Conservation (phyloP, 345 rosid genomes). For the Stellera chamaejasme region DNA sequence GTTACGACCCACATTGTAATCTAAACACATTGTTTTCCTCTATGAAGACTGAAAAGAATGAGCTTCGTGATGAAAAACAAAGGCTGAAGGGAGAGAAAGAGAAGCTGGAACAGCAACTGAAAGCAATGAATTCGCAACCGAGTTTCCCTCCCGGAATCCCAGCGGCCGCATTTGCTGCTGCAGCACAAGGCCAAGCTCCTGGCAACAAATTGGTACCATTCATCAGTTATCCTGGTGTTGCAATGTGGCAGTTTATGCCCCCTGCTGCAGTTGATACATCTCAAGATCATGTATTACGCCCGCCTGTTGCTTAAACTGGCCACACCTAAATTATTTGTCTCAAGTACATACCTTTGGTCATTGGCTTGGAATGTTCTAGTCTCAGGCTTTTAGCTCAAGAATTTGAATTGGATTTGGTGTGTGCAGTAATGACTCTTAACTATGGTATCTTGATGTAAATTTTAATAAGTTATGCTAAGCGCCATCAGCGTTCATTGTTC, state of each 20-base stretch:
- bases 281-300: slow-evolving; percentile 93
- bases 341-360: slow-evolving; percentile 28
- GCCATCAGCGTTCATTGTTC: too few species aligned
- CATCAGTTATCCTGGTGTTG: slow-evolving; percentile 88
- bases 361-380: slow-evolving; percentile 29
- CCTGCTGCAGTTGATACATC: slow-evolving; percentile 93
- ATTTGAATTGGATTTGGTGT: slow-evolving; percentile 40
- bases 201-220: slow-evolving; percentile 89
- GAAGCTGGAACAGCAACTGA: slow-evolving; percentile 64
- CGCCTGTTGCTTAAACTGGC: slow-evolving; percentile 68
- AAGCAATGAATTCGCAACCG: slow-evolving; percentile 53
- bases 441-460: slow-evolving; percentile 45
- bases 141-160: slow-evolving; percentile 60
- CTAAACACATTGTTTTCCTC: neutral
- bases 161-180: slow-evolving; percentile 42
- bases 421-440: slow-evolving; percentile 11
- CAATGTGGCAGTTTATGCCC: slow-evolving; percentile 99
- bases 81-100: slow-evolving; percentile 54
- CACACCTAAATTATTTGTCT: neutral
- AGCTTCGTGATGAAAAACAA: slow-evolving; percentile 70
- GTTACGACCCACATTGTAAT: neutral
- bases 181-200: slow-evolving; percentile 72
- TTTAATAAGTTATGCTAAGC: slow-evolving; percentile 21
- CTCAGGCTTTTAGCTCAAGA: slow-evolving; percentile 13
- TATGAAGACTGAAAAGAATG: slow-evolving; percentile 76